Evolutionary conservation across 2,329 filamentous ascomycete genomes (phyloP).

Genomic region (Trichoderma hamatum): DNA sequence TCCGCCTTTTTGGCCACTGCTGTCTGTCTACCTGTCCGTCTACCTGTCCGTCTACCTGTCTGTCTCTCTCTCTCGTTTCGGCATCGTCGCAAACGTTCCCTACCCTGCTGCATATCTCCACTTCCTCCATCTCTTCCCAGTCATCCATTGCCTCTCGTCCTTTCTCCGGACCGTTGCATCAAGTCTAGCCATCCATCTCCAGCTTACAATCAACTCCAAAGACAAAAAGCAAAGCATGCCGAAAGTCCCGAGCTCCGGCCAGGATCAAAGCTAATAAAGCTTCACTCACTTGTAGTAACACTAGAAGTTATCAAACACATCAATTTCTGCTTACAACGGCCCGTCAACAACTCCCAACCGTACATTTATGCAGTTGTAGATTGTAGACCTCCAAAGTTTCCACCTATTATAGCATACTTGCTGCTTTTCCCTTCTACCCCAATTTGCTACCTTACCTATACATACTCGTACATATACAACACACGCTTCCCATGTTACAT

Average conservation of each 20-base stretch:
- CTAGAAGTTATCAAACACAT: background rate
- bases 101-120: background rate
- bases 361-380: slow-evolving; percentile 16
- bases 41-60: background rate
- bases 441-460: slow-evolving; percentile 4
- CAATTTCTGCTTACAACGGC: background rate
- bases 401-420: background rate
- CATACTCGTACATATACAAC: background rate
- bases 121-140: background rate
- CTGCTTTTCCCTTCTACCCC: background rate
- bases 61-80: background rate
- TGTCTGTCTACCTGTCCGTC: background rate
- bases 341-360: background rate
- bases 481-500: background rate
- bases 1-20: slow-evolving; percentile 14
- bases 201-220: background rate
- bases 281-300: background rate
- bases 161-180: background rate
- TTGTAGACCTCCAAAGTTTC: slow-evolving; percentile 13
- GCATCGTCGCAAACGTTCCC: background rate
- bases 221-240: background rate
- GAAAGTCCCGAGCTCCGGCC: background rate
- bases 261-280: background rate
- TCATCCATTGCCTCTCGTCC: background rate
- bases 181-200: background rate